These are phyloP conservation scores for Arthrobotrys megalospora DNA, from an alignment of 2,329 filamentous ascomycete genomes.

Conservation along the genomic window DNA sequence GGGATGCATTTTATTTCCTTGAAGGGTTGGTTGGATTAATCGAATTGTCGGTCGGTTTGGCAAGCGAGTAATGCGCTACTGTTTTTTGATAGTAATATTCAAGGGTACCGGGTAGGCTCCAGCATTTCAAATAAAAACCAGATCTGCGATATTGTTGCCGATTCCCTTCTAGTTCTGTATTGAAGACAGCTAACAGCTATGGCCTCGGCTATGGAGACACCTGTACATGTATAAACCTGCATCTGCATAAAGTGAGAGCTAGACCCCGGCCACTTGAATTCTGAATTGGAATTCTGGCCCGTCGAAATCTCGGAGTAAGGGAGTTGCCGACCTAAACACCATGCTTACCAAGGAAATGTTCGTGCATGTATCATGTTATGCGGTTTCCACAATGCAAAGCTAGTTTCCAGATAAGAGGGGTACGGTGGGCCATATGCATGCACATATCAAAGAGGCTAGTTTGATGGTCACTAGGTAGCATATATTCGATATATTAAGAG, in stretches of 20 bases:
- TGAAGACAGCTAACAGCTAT: constrained; percentile 18
- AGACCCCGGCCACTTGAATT: constrained; percentile 11
- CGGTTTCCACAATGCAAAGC: background rate
- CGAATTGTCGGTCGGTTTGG: background rate
- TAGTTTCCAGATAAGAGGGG: constrained; percentile 18
- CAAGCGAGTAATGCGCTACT: background rate
- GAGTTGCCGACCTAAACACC: background rate
- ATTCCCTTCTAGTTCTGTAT: background rate
- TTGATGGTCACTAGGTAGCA: constrained; percentile 16
- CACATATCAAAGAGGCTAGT: constrained; percentile 11
- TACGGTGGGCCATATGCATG: background rate
- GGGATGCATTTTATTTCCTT: background rate
- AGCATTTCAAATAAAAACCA: background rate
- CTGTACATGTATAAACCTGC: constrained; percentile 13
- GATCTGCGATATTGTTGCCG: background rate
- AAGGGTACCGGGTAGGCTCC: background rate
- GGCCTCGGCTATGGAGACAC: constrained; percentile 4
- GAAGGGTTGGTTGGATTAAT: background rate
- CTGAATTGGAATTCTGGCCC: constrained; percentile 6
- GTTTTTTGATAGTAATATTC: background rate
- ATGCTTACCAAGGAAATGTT: constrained; percentile 2
- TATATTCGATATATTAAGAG: constrained; percentile 29
- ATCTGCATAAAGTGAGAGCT: constrained; percentile 9
- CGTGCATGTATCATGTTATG: constrained; percentile 28
- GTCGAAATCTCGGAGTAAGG: background rate